phyloP scores from a whole-genome alignment of 306 rosid species.

The Acacia melanoxylon region DNA sequence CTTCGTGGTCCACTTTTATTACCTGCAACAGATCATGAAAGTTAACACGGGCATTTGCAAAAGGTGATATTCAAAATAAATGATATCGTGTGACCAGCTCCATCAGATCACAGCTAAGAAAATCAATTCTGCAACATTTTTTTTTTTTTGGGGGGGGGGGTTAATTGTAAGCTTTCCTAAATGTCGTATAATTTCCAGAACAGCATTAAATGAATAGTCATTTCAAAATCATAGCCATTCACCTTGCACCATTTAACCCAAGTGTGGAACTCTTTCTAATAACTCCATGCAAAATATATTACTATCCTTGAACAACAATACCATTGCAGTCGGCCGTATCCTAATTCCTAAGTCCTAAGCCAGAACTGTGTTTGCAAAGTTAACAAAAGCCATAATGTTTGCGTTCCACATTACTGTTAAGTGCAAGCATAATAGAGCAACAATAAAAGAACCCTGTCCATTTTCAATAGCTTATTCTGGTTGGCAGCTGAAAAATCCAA shows the following conservation, averaged over 20 bases:
- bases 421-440: background rate
- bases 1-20: constrained; percentile 90
- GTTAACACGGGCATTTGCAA: background rate
- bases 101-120: background rate
- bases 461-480: background rate
- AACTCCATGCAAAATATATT: background rate
- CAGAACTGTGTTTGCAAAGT: background rate
- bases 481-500: background rate
- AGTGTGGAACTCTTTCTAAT: background rate
- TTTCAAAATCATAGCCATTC: background rate
- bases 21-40: constrained; percentile 54
- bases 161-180: background rate
- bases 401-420: background rate
- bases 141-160: no score
- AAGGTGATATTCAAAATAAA: background rate
- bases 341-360: background rate
- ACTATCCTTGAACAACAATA: background rate
- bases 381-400: background rate
- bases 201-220: background rate
- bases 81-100: constrained; percentile 3
- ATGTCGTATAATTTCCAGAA: background rate
- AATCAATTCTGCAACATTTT: background rate
- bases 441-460: background rate
- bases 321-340: background rate
- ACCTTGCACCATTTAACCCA: background rate